A percentile compares a stretch with the other conserved stretches of the same genome.
Evolutionary conservation across 1,139 yeast genomes (phyloP).

Genomic region (Yamadazyma blattariae): DNA sequence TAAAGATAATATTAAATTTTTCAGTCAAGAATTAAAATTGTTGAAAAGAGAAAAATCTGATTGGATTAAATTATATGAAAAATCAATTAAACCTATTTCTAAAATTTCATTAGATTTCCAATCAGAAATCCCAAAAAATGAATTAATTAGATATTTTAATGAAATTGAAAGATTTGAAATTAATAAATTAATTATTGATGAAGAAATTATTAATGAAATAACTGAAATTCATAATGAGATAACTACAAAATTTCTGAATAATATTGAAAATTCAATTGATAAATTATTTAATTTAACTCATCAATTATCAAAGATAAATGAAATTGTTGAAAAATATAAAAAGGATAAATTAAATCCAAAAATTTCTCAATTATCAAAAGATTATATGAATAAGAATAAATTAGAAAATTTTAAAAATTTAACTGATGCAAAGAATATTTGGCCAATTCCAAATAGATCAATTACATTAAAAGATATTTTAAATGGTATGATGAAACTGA

Average conservation of each 20-base stretch:
- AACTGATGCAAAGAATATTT: constrained; percentile 7
- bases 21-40: constrained; percentile 40
- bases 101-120: constrained; percentile 14
- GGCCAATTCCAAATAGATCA: constrained; percentile 18
- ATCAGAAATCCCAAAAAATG: constrained; percentile 7
- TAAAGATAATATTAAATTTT: constrained; percentile 41
- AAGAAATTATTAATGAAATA: constrained; percentile 8
- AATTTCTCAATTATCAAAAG: constrained; percentile 18
- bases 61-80: constrained; percentile 41
- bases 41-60: constrained; percentile 45
- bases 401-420: constrained; percentile 10
- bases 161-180: constrained; percentile 2
- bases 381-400: constrained; percentile 17
- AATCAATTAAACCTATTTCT: constrained; percentile 19
- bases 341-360: constrained; percentile 15
- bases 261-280: constrained; percentile 23
- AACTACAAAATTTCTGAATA: constrained; percentile 12
- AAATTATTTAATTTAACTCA: constrained; percentile 21
- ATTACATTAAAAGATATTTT: constrained; percentile 19
- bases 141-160: constrained; percentile 13
- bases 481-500: constrained; percentile 20
- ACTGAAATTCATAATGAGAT: constrained; percentile 8
- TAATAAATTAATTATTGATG: constrained; percentile 1
- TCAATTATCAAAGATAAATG: constrained; percentile 20
- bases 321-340: constrained; percentile 18